A percentile compares a stretch with the other conserved stretches of the same genome.
Evolutionary conservation across 73 alveolate genomes (phyloP).

Genomic region (Paramecium biaurelia): DNA sequence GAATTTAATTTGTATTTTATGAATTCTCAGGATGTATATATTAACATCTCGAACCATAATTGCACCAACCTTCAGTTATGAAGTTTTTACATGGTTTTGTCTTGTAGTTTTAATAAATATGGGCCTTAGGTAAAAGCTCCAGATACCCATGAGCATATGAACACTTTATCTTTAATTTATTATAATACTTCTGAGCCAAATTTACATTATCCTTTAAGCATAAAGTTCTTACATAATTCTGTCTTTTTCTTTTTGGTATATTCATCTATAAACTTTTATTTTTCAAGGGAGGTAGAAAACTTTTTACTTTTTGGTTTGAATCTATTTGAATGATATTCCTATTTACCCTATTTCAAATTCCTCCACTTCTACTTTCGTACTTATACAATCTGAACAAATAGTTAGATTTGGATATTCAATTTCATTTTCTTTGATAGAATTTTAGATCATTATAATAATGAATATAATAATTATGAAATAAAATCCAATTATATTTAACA

Average conservation of each 20-base stretch:
- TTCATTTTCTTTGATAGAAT: not conserved
- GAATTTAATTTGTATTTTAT: not conserved
- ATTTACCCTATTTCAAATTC: not conserved
- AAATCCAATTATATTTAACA: not conserved
- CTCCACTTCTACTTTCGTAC: not conserved
- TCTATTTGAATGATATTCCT: not conserved
- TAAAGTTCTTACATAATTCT: constrained; percentile 76
- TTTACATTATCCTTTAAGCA: constrained; percentile 68
- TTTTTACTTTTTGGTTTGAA: constrained; percentile 42
- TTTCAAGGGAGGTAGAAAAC: constrained; percentile 32
- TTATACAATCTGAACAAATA: not conserved
- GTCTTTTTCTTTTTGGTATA: constrained; percentile 76
- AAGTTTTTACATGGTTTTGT: constrained; percentile 89
- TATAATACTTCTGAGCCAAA: constrained; percentile 64
- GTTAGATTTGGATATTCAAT: not conserved
- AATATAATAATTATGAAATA: not conserved
- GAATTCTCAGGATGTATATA: constrained; percentile 76
- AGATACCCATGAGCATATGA: constrained; percentile 89
- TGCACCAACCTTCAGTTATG: constrained; percentile 83
- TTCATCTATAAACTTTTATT: constrained; percentile 57
- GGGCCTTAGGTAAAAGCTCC: constrained; percentile 77
- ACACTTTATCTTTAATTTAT: constrained; percentile 55
- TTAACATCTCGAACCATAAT: constrained; percentile 93
- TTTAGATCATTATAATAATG: not conserved
- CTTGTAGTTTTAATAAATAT: constrained; percentile 83